Percentiles rank a stretch among this genome's conserved stretches.
phyloP scores from a whole-genome alignment of 2,329 filamentous ascomycete species.

The Aureobasidium sp. region DNA sequence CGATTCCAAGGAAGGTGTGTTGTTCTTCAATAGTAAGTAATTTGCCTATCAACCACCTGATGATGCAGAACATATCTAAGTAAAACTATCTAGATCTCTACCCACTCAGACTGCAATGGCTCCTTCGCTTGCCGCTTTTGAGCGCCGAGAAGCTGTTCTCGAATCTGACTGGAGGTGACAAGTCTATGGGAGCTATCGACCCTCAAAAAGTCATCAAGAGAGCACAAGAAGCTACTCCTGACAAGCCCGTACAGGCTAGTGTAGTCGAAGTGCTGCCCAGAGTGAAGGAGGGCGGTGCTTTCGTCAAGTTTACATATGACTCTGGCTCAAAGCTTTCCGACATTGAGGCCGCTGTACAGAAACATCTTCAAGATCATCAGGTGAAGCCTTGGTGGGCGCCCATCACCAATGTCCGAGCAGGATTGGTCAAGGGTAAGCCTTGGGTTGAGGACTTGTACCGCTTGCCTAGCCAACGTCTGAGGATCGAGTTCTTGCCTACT shows the following conservation, averaged over 20 bases:
- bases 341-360: conserved; percentile 54
- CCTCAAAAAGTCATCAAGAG: conserved; percentile 48
- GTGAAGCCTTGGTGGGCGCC: conserved; percentile 89
- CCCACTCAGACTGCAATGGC: conserved; percentile 65
- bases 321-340: conserved; percentile 35
- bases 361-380: conserved; percentile 60
- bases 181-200: conserved; percentile 49
- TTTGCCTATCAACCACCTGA: not conserved
- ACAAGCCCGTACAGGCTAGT: conserved; percentile 42
- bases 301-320: conserved; percentile 66
- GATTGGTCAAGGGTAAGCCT: conserved; percentile 72
- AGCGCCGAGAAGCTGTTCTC: conserved; percentile 40
- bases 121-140: conserved; percentile 46
- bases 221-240: conserved; percentile 21
- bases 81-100: conserved; percentile 59
- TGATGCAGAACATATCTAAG: not conserved
- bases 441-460: conserved; percentile 92
- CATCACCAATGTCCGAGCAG: conserved; percentile 61
- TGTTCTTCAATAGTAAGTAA: conserved; percentile 79
- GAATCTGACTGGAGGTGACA: conserved; percentile 44
- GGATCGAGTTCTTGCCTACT: conserved; percentile 75
- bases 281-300: conserved; percentile 86
- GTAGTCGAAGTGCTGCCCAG: conserved; percentile 77
- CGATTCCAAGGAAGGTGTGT: conserved; percentile 66
- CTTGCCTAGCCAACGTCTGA: conserved; percentile 67